phyloP scores from a whole-genome alignment of 108 stramenopile genomes.

The Licmophora abbreviata region DNA sequence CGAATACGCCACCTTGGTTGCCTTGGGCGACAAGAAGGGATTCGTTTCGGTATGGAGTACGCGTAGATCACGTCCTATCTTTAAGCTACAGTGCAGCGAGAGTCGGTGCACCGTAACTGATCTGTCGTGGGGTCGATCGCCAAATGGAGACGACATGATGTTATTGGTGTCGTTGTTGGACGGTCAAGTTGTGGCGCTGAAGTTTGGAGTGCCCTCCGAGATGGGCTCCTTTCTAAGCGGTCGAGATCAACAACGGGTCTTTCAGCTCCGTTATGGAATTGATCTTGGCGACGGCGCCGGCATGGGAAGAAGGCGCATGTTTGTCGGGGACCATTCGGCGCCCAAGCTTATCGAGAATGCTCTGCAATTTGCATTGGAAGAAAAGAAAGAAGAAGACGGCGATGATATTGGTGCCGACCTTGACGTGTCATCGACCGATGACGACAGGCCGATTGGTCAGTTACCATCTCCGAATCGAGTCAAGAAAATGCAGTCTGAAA shows the following conservation, averaged over 20 bases:
- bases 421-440: conserved; percentile 2
- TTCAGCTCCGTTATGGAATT: conserved; percentile 74
- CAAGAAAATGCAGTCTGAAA: conserved; percentile 16
- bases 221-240: conserved; percentile 53
- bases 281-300: conserved; percentile 27
- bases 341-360: conserved; percentile 81
- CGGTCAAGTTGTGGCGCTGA: conserved; percentile 71
- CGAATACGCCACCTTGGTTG: conserved; percentile 71
- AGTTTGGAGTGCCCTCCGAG: conserved; percentile 62
- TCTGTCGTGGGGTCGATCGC: conserved; percentile 57
- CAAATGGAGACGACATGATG: conserved; percentile 23
- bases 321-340: conserved; percentile 59
- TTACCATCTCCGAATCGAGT: not conserved
- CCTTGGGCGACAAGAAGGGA: conserved; percentile 76
- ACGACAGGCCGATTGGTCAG: not conserved
- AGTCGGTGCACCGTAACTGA: conserved; percentile 78
- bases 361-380: conserved; percentile 65
- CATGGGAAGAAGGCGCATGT: conserved; percentile 16
- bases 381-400: conserved; percentile 18
- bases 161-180: conserved; percentile 74
- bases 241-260: conserved; percentile 47
- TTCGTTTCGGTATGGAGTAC: conserved; percentile 87
- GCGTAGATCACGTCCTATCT: conserved; percentile 52
- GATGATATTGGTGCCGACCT: conserved; percentile 13
- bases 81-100: conserved; percentile 83